phyloP scores from a whole-genome alignment of 1,284 basidiomycete genomes.

The Sphagnurus paluster region DNA sequence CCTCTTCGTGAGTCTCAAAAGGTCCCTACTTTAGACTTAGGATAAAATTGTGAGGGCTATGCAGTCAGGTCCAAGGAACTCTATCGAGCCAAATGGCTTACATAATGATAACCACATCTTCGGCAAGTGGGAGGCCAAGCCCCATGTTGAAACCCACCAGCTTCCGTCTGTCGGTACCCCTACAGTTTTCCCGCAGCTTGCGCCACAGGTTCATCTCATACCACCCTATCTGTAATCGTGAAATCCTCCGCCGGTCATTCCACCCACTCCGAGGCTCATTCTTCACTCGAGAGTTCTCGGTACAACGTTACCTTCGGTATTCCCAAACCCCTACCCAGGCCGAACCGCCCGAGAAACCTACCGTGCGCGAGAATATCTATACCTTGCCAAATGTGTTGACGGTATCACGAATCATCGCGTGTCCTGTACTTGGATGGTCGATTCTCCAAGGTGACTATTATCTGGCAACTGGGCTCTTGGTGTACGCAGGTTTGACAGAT shows the following conservation, averaged over 20 bases:
- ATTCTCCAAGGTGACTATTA: constrained; percentile 84
- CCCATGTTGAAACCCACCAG: constrained; percentile 15
- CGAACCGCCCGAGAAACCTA: constrained; percentile 21
- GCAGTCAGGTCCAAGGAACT: too few relatives aligned
- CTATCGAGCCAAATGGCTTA: too few relatives aligned
- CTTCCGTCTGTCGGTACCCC: constrained; percentile 3
- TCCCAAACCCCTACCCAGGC: constrained; percentile 14
- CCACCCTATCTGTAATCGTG: constrained; percentile 1
- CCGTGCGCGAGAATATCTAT: constrained; percentile 82
- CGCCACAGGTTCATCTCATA: background rate
- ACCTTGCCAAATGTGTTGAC: constrained; percentile 94
- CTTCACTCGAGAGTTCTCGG: constrained; percentile 19
- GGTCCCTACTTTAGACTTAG: too few relatives aligned
- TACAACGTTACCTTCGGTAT: constrained; percentile 12
- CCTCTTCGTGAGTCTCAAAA: too few relatives aligned
- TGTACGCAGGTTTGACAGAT: constrained; percentile 90
- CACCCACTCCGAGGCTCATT: background rate
- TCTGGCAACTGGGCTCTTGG: constrained; percentile 79
- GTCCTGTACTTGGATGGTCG: constrained; percentile 90
- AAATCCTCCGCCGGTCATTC: background rate
- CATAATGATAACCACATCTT: constrained; percentile 1
- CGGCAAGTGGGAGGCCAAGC: background rate
- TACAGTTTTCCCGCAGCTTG: constrained; percentile 9
- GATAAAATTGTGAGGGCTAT: too few relatives aligned
- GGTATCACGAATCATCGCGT: constrained; percentile 81